These are phyloP conservation scores for Auriscalpium microsporum DNA, from an alignment of 768 basidiomycete species.

Conservation along the genomic window DNA sequence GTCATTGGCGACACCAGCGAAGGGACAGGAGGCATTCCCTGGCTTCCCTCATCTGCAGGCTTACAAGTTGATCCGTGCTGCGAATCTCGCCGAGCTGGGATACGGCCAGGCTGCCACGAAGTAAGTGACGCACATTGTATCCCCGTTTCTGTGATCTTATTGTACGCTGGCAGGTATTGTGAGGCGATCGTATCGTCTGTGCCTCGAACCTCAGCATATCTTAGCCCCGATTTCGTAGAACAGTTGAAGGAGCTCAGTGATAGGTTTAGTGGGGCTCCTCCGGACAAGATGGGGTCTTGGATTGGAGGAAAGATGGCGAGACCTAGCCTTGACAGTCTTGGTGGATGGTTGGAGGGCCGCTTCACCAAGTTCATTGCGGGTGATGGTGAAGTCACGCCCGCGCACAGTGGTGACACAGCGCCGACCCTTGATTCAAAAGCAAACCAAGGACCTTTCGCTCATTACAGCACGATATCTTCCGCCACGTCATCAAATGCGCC, in stretches of 20 bases:
- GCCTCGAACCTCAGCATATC: constrained; percentile 55
- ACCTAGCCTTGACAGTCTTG: constrained; percentile 86
- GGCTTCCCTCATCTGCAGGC: constrained; percentile 85
- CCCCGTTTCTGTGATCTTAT: constrained; percentile 3
- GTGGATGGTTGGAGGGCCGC: constrained; percentile 86
- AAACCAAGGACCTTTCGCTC: constrained; percentile 78
- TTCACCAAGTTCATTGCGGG: constrained; percentile 95
- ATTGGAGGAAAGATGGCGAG: constrained; percentile 80
- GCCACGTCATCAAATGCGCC: constrained; percentile 70
- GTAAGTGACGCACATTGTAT: constrained; percentile 30
- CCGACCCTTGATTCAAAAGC: constrained; percentile 31
- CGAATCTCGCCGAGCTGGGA: constrained; percentile 72
- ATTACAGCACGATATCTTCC: constrained; percentile 89
- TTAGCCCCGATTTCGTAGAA: constrained; percentile 55
- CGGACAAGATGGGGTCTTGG: constrained; percentile 80
- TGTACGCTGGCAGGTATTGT: constrained; percentile 64
- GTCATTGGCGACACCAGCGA: constrained; percentile 58
- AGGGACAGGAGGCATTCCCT: constrained; percentile 79
- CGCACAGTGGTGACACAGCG: constrained; percentile 19
- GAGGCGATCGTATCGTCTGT: constrained; percentile 75
- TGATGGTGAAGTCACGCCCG: constrained; percentile 49
- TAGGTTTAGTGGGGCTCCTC: constrained; percentile 63
- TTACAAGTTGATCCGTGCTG: constrained; percentile 76
- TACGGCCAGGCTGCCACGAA: constrained; percentile 67
- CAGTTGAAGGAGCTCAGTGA: constrained; percentile 74